Conservation (phyloP, 306 rosid species). For the Ormosia semicastrata region DNA sequence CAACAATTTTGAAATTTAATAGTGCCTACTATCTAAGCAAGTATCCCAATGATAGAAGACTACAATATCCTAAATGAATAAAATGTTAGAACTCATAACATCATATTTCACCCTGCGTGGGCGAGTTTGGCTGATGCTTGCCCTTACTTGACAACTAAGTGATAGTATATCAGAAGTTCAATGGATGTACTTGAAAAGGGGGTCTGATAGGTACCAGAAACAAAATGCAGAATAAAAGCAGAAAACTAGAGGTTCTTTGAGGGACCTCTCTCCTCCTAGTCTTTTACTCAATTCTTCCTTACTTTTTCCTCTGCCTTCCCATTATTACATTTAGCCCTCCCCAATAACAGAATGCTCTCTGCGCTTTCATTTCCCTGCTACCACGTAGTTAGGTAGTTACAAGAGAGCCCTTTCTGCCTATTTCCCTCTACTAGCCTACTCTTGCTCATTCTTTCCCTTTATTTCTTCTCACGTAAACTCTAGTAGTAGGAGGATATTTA, state of each 20-base stretch:
- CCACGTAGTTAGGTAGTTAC: no score
- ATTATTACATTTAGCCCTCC: no score
- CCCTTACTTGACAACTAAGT: neutral
- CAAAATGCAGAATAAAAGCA: no score
- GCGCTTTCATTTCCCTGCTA: no score
- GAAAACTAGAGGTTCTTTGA: no score
- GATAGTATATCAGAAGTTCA: neutral
- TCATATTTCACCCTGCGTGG: neutral
- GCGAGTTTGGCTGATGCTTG: neutral
- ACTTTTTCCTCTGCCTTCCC: no score
- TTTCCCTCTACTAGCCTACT: neutral
- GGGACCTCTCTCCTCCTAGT: no score
- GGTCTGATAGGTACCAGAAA: neutral
- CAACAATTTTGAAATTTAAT: constrained; percentile 23
- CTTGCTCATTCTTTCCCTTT: neutral
- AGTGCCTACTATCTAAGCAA: neutral
- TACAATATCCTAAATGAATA: constrained; percentile 6
- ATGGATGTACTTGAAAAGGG: neutral
- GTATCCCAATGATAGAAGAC: neutral
- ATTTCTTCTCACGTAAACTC: neutral
- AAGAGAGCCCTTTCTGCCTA: no score
- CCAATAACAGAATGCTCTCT: no score
- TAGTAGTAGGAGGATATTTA: neutral
- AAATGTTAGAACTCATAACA: neutral
- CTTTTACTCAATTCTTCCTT: no score